Base-by-base conservation (phyloP, 139 green algal genomes). In the Tetratostichococcus sp. region DNA sequence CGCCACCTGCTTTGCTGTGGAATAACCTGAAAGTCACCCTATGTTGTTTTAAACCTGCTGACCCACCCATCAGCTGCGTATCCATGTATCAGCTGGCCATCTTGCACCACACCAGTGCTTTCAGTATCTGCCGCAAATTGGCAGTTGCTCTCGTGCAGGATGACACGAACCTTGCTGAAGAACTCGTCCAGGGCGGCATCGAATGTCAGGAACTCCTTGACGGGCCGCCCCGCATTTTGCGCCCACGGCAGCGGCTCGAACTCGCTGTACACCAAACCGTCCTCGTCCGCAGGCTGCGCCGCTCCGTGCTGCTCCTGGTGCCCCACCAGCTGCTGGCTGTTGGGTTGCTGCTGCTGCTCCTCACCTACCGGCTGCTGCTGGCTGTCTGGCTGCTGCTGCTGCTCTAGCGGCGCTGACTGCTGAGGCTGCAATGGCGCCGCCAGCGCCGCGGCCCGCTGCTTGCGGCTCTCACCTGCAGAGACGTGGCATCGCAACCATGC, bases 171-270 rank as follows among this genome's bases (percentile, higher is more conserved):
- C 87, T 94, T 95, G 57, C 81, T 84, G 78, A 89, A 98, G 75
- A 95, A 99, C 70, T 97, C 93, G 50, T 94, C 90, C 71, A 98
- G 30, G 6, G 94, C 95, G 0, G 73, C 88, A 72, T 98, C 93
- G 81, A 98, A 98, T 30, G 83, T 91, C 16, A 77, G 68, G 72
- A 97, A 96, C 62, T 83, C 68, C 65, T 71, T 65, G 59, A 89
- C 57, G 0, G 80, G 70, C 34, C 57, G 65, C 31, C 43, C 82
- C 8, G 65, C 69, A 65, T 86, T 79, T 81, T 97, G 92, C 70
- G 50, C n/a, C 70, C 96, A 70, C 43, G 81, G 68, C 72, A 98
- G 70, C 2, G 94, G 90, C 67, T 92, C 83, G 80, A 93, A 97
- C 31, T 95, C 88, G 35, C 93, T 83, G 71, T 93, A 95, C 31